phyloP scores from a whole-genome alignment of 2,329 filamentous ascomycete species.

The Stenocarpella maydis region DNA sequence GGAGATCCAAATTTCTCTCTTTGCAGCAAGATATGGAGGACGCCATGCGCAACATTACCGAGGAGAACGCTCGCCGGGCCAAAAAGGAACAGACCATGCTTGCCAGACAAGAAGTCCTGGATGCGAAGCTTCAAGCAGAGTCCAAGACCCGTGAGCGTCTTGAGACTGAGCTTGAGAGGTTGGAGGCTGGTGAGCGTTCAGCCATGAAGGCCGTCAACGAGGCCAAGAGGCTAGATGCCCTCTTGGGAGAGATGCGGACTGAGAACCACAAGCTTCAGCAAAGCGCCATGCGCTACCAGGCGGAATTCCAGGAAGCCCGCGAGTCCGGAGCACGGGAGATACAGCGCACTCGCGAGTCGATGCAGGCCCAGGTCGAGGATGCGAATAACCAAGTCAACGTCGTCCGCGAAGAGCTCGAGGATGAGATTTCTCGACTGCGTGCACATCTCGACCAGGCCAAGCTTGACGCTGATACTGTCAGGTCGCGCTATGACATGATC shows the following conservation, averaged over 20 bases:
- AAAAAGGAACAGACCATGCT: conserved; percentile 82
- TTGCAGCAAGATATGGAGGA: conserved; percentile 87
- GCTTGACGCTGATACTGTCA: conserved; percentile 81
- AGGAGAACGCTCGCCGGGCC: conserved; percentile 81
- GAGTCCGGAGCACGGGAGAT: conserved; percentile 83
- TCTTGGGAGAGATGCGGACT: conserved; percentile 64
- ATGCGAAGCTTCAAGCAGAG: conserved; percentile 79
- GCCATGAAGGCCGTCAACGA: conserved; percentile 71
- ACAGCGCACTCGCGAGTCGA: conserved; percentile 77
- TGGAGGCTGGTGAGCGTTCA: conserved; percentile 70
- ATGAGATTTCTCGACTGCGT: conserved; percentile 76
- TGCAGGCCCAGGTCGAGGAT: conserved; percentile 83
- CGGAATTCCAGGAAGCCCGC: conserved; percentile 84
- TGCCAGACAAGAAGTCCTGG: conserved; percentile 81
- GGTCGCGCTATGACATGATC: conserved; percentile 82
- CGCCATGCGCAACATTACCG: conserved; percentile 80
- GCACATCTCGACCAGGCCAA: conserved; percentile 79
- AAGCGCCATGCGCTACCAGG: conserved; percentile 73
- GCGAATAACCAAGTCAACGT: conserved; percentile 88
- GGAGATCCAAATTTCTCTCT: conserved; percentile 83
- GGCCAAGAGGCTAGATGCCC: conserved; percentile 64
- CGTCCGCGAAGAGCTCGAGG: conserved; percentile 82
- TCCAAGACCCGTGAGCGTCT: conserved; percentile 73
- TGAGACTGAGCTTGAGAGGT: conserved; percentile 70
- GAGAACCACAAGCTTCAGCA: conserved; percentile 79